Base-by-base conservation (phyloP, 192 early-diverging fungal genomes). In the Backusella psychrophila region DNA sequence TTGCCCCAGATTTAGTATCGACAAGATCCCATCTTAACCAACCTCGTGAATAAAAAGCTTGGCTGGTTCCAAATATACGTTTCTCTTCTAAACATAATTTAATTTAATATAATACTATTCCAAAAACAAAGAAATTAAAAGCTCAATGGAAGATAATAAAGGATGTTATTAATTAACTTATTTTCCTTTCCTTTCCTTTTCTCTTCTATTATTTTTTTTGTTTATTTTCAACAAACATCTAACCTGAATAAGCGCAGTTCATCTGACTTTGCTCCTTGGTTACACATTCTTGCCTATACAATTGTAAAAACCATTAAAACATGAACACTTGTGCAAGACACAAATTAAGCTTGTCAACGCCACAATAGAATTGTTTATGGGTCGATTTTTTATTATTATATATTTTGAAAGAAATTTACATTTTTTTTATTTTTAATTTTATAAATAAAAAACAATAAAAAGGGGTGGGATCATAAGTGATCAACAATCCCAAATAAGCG, bases 371-470 rank as follows among this genome's bases (percentile, higher is more conserved):
- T 53, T 7, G n/a, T 53, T 53, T n/a, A 63, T 4, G 23, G 12
- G 23, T 29, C 26, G 1, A 21, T 49, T 19, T 63, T 23, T 63
- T 63, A 8, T 56, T 63, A 63, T 63, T 63, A 63, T 31, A 29
- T 63, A 29, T 63, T 39, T 39, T 39, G 53, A 56, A 56, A 56
- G 56, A 29, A 63, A 63, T 63, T 29, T 63, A 63, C 56, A 63
- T 63, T 63, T 63, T 63, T 59, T 63, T 63, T 63, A 29, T 59
- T 63, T 33, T 33, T 33, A 33, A 33, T 33, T 63, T 53, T 29
- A 63, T 63, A 63, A 12, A 63, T 63, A 63, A 63, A 63, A 63
- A 59, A 26, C n/a, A 59, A 59, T 59, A 59, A 59, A 53, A 59
- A 63, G 23, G 56, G 56, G 56, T 12, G 56, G 29, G 12, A 14